phyloP scores from a whole-genome alignment of 345 rosid species.

The Aquilaria yunnanensis region DNA sequence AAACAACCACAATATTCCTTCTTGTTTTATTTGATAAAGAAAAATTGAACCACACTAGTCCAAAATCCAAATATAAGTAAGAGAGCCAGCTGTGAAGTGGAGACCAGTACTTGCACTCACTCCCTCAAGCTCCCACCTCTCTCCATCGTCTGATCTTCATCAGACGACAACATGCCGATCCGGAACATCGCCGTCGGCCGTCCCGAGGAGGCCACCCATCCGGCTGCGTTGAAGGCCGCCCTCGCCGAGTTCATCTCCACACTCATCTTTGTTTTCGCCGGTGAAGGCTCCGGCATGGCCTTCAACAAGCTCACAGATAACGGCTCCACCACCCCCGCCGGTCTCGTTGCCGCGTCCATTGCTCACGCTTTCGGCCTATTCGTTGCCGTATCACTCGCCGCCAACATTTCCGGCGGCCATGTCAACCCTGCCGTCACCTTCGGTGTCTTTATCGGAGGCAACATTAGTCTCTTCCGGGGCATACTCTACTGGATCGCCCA shows the following conservation, averaged over 20 bases:
- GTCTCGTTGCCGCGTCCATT: constrained; percentile 46
- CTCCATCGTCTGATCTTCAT: constrained; percentile 5
- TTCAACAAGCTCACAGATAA: constrained; percentile 26
- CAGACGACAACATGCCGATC: constrained; percentile 59
- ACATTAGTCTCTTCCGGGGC: constrained; percentile 53
- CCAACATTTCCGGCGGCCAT: constrained; percentile 71
- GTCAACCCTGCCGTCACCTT: constrained; percentile 80
- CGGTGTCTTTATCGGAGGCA: constrained; percentile 59
- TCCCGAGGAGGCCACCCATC: constrained; percentile 56
- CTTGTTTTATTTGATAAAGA: too few relatives aligned
- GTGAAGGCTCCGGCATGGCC: constrained; percentile 77
- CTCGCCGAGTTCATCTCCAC: constrained; percentile 70
- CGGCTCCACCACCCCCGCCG: constrained; percentile 25
- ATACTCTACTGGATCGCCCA: constrained; percentile 72
- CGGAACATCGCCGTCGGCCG: constrained; percentile 77
- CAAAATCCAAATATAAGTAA: constrained; percentile 23
- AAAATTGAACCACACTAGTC: too few relatives aligned
- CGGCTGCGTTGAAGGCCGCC: constrained; percentile 52
- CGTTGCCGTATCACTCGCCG: constrained; percentile 50
- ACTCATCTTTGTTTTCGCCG: constrained; percentile 65
- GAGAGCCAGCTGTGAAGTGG: neutral
- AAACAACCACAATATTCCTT: too few relatives aligned
- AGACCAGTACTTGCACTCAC: constrained; percentile 4
- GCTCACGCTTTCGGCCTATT: constrained; percentile 63
- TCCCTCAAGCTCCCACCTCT: neutral